These are phyloP conservation scores for Cenchrus americanus DNA, from an alignment of 176 grass and related monocot species.

Conservation along the genomic window DNA sequence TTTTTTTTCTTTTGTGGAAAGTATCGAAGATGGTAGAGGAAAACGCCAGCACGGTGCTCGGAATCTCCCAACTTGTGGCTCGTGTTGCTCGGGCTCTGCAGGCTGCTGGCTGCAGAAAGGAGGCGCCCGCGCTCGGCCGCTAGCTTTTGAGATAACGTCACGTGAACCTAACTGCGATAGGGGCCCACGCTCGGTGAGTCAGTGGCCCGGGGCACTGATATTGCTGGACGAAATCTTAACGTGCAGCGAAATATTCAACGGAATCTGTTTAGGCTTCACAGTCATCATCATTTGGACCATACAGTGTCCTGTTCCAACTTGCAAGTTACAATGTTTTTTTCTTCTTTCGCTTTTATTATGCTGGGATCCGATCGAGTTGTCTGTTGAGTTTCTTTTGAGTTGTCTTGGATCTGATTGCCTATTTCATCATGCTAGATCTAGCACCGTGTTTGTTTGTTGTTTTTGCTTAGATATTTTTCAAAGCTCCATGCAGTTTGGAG, in stretches of 20 bases:
- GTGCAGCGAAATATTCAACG: conserved; percentile 3
- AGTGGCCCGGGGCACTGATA: not conserved
- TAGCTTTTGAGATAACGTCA: not conserved
- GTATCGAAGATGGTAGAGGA: not conserved
- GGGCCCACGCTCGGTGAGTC: conserved; percentile 22
- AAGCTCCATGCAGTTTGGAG: too few species aligned
- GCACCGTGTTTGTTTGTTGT: too few species aligned
- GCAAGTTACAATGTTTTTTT: not conserved
- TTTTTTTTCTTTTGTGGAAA: not conserved
- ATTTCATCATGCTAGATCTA: not conserved
- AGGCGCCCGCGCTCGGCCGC: not conserved
- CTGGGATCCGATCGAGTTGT: not conserved
- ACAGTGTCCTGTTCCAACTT: not conserved
- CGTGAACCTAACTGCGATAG: conserved; percentile 12
- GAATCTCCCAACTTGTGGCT: conserved; percentile 42
- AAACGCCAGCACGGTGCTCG: not conserved
- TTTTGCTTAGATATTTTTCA: not conserved
- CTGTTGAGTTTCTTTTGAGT: not conserved
- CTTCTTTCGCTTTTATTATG: not conserved
- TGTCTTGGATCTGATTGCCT: not conserved
- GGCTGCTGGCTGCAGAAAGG: not conserved
- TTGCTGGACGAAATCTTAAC: not conserved
- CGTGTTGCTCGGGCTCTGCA: conserved; percentile 4
- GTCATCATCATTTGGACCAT: not conserved
- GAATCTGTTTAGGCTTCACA: not conserved